Conservation (phyloP, 495 filamentous ascomycete genomes). For the Xylaria longipes region DNA sequence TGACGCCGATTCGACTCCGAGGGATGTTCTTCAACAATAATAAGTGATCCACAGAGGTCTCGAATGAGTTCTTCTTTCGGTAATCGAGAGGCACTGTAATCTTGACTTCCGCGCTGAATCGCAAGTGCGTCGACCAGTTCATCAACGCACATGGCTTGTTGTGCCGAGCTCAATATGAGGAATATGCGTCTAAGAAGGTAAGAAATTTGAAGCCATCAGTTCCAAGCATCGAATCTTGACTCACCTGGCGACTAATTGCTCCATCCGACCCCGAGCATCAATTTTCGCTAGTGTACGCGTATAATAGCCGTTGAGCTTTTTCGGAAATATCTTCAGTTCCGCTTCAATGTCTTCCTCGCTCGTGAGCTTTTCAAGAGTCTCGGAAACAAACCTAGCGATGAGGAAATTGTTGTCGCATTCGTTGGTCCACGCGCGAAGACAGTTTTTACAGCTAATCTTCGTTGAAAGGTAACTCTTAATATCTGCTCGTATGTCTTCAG, state of each 20-base stretch:
- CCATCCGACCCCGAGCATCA: conserved; percentile 24
- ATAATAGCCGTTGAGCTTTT: conserved; percentile 38
- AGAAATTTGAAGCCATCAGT: background rate
- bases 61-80: conserved; percentile 32
- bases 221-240: background rate
- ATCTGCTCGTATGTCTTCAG: conserved; percentile 34
- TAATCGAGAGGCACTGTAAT: conserved; percentile 17
- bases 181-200: conserved; percentile 31
- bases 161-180: conserved; percentile 32
- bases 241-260: conserved; percentile 34
- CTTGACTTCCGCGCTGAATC: conserved; percentile 29
- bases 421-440: conserved; percentile 13
- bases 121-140: conserved; percentile 32
- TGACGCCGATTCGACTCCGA: conserved; percentile 33
- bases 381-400: conserved; percentile 34
- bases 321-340: conserved; percentile 35
- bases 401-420: conserved; percentile 42
- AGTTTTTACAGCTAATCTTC: conserved; percentile 25
- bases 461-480: conserved; percentile 29
- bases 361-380: conserved; percentile 32
- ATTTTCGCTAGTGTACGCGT: conserved; percentile 34
- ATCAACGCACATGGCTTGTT: conserved; percentile 32
- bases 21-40: conserved; percentile 29
- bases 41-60: conserved; percentile 31
- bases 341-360: conserved; percentile 35